These are phyloP conservation scores for Colletotrichum simmondsii DNA, from an alignment of 2,329 filamentous ascomycete species.

Conservation along the genomic window DNA sequence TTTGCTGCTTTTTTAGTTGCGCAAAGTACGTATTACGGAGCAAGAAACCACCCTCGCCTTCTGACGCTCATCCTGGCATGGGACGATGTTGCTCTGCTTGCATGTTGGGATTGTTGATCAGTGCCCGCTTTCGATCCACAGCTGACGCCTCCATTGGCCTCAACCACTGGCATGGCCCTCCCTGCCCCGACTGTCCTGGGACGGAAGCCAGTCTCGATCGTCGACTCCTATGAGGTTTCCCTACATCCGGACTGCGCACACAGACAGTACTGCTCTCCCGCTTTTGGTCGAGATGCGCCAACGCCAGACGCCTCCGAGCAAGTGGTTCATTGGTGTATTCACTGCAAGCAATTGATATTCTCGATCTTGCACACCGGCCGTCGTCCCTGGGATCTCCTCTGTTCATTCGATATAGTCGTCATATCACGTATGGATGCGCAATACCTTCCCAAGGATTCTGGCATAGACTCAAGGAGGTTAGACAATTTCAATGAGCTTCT, in stretches of 20 bases:
- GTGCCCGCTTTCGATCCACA: neutral
- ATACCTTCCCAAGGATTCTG: neutral
- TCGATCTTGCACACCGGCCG: neutral
- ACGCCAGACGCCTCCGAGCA: neutral
- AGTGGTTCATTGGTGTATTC: neutral
- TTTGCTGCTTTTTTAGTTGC: neutral
- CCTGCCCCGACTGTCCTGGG: constrained; percentile 14
- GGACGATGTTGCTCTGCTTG: constrained; percentile 30
- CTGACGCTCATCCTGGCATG: constrained; percentile 23
- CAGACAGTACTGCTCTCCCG: neutral
- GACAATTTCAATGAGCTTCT: neutral
- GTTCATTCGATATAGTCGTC: neutral
- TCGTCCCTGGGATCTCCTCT: neutral
- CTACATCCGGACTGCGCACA: neutral
- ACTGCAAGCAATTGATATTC: neutral
- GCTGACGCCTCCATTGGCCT: constrained; percentile 22
- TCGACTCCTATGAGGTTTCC: constrained; percentile 3
- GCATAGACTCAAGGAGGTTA: neutral
- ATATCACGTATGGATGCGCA: neutral
- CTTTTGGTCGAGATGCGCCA: neutral
- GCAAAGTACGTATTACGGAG: neutral
- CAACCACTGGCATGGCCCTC: constrained; percentile 10
- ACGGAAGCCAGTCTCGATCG: constrained; percentile 22
- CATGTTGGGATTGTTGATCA: constrained; percentile 19
- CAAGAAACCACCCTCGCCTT: neutral